Base-by-base conservation (phyloP, 352 stramenopile genomes). In the Pythium diclinum region DNA sequence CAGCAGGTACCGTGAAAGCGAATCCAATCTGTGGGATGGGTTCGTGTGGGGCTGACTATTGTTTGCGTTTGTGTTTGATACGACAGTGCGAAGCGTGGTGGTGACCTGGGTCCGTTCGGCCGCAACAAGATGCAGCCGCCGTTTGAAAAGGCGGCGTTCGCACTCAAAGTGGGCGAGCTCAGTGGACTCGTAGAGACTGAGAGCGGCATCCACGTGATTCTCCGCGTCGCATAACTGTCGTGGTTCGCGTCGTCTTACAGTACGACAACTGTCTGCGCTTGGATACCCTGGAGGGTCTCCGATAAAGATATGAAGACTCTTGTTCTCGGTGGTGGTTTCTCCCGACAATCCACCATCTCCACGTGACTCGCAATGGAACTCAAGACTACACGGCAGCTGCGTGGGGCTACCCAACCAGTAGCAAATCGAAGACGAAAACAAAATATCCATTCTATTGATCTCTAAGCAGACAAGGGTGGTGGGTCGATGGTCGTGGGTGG, bases 141-240 rank as follows among this genome's bases (percentile, higher is more conserved):
- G 14, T 98, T 98, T 69, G 92, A 98, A 67, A 81, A 94, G 30
- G 91, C 88, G 30, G 81, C 90, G 38, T 98, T 98, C 65, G 81
- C 72, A 40, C 85, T 99, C 40, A 83, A 95, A 59, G 85, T 98
- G 19, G 92, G 91, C 38, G 85, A 98, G 69, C 86, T 99, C 61
- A 98, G 88, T 59, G 89, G 87, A 6, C 94, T 99, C 65, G 91
- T 99, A 28, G 94, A 97, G 61, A 98, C 88, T 51, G 96, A 99
- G 68, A 98, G 87, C 63, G 97, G 96, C 52, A 87, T 98, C 63
- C 97, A 99, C 83, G 88, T 99, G 55, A 99, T 99, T 58, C 91
- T 98, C 59, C 85, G 97, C 58, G 69, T 91, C 67, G 84, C 79
- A 80, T 92, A 81, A 76, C 54, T 38, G 68, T 49, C 59, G 21